Evolutionary conservation across 2,329 filamentous ascomycete species (phyloP).

Genomic region (Coniella lustricola): DNA sequence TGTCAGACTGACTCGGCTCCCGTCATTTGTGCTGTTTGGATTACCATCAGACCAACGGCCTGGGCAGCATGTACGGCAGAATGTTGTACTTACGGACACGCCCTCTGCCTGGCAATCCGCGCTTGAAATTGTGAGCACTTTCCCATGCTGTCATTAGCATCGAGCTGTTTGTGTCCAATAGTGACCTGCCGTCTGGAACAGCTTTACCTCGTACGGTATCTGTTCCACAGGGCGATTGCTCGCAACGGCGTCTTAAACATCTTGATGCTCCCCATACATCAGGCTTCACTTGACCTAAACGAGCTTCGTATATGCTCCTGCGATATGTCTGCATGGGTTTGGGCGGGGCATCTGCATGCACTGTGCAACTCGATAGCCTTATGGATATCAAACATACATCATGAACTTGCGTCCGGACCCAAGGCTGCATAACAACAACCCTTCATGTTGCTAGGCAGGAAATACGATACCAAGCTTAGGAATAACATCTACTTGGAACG

Average conservation of each 20-base stretch:
- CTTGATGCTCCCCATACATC: neutral
- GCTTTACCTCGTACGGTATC: neutral
- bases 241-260: neutral
- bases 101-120: too few relatives aligned
- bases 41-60: neutral
- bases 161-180: too few relatives aligned
- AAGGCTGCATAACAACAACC: neutral
- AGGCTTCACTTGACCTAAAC: slow-evolving; percentile 12
- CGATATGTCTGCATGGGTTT: neutral
- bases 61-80: neutral
- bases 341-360: slow-evolving; percentile 7
- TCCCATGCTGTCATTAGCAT: too few relatives aligned
- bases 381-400: neutral
- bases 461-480: neutral
- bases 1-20: neutral
- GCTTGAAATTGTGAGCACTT: too few relatives aligned
- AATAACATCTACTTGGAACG: too few relatives aligned
- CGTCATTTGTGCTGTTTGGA: too few relatives aligned
- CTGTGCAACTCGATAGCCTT: slow-evolving; percentile 7
- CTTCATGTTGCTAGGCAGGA: neutral
- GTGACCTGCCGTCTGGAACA: neutral
- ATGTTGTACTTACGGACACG: neutral
- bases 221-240: neutral
- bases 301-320: slow-evolving; percentile 1
- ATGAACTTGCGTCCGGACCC: neutral